Conservation (phyloP, 2,329 filamentous ascomycete species). For the Calonectria pauciramosa region DNA sequence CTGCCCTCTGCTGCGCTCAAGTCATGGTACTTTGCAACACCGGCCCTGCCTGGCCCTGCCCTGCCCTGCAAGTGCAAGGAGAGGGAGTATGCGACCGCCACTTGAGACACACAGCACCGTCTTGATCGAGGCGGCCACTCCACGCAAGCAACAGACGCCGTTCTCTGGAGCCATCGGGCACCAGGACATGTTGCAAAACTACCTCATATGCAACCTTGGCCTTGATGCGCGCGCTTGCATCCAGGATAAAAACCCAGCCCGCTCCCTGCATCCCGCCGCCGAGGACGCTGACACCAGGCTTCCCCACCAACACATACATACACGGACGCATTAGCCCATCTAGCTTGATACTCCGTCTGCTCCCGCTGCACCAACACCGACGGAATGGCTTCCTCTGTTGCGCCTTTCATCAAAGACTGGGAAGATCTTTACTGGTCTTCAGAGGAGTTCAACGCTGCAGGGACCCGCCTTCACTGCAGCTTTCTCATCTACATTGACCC, state of each 20-base stretch:
- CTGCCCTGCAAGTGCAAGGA: no score
- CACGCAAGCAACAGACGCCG: neutral
- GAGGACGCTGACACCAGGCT: neutral
- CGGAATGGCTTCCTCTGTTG: conserved; percentile 5
- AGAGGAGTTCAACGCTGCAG: conserved; percentile 30
- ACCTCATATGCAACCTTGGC: neutral
- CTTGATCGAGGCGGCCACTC: neutral
- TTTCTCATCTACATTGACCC: conserved; percentile 38
- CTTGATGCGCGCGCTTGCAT: neutral
- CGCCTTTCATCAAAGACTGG: conserved; percentile 22
- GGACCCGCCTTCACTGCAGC: conserved; percentile 37
- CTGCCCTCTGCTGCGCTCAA: neutral
- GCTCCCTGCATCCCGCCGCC: neutral
- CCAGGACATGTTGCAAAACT: neutral
- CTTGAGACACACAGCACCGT: conserved; percentile 6
- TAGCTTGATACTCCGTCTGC: no score
- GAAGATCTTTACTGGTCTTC: conserved; percentile 29
- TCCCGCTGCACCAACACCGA: neutral
- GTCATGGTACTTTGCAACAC: neutral
- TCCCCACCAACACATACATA: neutral
- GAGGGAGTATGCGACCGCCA: neutral
- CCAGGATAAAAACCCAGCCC: neutral
- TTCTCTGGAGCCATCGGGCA: neutral
- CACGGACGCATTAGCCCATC: neutral
- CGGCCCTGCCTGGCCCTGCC: neutral